Evolutionary conservation across 306 rosid species (phyloP).

Genomic region (Senna siamea): DNA sequence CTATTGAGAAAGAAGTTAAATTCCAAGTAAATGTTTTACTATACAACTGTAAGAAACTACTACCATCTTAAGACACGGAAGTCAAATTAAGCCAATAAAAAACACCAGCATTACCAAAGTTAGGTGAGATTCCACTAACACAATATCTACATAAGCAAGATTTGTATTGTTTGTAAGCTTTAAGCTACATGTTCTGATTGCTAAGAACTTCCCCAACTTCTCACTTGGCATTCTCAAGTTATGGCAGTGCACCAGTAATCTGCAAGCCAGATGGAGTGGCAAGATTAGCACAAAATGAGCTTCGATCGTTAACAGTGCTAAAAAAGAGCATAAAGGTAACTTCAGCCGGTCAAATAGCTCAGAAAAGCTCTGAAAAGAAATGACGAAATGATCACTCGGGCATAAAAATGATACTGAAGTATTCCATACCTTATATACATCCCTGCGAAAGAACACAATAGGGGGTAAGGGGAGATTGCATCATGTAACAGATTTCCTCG

Average conservation of each 20-base stretch:
- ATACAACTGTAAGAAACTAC: constrained; percentile 34
- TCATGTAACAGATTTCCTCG: background rate
- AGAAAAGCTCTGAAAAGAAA: background rate
- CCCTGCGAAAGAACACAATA: background rate
- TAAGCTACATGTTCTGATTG: constrained; percentile 43
- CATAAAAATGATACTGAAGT: background rate
- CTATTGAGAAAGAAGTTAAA: constrained; percentile 10
- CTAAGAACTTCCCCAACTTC: constrained; percentile 35
- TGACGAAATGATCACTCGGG: background rate
- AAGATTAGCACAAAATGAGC: constrained; percentile 33
- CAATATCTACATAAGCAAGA: constrained; percentile 49
- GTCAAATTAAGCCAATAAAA: constrained; percentile 24
- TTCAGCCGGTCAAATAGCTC: background rate
- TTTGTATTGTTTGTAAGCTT: constrained; percentile 47
- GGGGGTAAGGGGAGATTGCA: constrained; percentile 9
- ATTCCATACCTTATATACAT: background rate
- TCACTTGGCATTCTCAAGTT: constrained; percentile 30
- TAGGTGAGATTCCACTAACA: constrained; percentile 37
- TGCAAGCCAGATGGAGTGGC: constrained; percentile 38
- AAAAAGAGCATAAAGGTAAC: background rate
- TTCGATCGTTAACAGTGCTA: background rate
- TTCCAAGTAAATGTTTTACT: constrained; percentile 26
- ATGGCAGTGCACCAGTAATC: constrained; percentile 24
- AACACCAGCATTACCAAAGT: constrained; percentile 35
- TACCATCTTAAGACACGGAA: constrained; percentile 30